phyloP scores from a whole-genome alignment of 2,329 filamentous ascomycete genomes.

The Cryphonectria parasitica region DNA sequence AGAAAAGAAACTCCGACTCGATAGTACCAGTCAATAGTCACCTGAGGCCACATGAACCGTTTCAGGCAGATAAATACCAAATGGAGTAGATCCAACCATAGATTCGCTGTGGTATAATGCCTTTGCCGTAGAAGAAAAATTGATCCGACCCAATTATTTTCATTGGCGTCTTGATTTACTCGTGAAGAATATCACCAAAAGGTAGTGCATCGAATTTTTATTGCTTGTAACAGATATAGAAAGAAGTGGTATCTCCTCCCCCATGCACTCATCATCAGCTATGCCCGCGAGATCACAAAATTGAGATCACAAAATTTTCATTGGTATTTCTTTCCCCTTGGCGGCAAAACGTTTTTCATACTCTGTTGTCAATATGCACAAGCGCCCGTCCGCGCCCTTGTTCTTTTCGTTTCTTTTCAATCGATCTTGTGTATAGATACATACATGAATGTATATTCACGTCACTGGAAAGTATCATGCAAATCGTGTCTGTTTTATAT shows the following conservation, averaged over 20 bases:
- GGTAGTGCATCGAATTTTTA: background rate
- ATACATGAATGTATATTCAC: background rate
- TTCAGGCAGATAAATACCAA: too few relatives aligned
- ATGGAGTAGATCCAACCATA: background rate
- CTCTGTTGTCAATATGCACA: background rate
- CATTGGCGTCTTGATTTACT: background rate
- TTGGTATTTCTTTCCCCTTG: background rate
- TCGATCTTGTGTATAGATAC: background rate
- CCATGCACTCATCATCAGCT: background rate
- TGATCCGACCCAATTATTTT: background rate
- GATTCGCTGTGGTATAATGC: background rate
- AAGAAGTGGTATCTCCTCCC: slow-evolving; percentile 10
- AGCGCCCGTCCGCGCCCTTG: background rate
- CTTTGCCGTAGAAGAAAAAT: background rate
- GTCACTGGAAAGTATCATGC: background rate
- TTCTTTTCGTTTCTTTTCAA: background rate
- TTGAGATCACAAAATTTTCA: background rate
- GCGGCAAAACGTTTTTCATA: background rate
- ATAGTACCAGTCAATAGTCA: background rate
- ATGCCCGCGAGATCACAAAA: background rate
- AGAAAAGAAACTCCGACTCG: background rate
- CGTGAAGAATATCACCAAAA: background rate
- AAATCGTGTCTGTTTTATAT: background rate
- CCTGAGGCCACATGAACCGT: background rate
- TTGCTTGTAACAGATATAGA: background rate